Conservation (phyloP, 306 rosid species). For the Arachis hypogaea region DNA sequence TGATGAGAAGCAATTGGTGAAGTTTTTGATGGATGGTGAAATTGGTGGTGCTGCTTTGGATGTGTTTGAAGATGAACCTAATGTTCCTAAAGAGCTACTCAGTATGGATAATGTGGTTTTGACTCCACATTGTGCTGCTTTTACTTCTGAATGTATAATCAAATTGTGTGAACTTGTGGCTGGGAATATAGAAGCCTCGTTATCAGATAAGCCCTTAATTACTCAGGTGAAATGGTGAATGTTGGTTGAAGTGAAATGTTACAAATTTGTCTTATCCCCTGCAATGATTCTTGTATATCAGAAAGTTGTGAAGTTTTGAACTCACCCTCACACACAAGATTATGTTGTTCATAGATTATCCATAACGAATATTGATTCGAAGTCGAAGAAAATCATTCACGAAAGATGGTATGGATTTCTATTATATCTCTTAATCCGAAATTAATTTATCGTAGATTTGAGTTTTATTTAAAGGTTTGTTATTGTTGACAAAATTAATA, state of each 20-base stretch:
- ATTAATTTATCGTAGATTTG: too few relatives aligned
- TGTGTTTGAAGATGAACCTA: conserved; percentile 62
- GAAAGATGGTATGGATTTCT: too few relatives aligned
- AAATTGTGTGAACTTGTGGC: conserved; percentile 25
- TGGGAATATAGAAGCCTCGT: conserved; percentile 51
- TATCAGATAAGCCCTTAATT: conserved; percentile 45
- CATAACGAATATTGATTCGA: too few relatives aligned
- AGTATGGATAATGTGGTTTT: conserved; percentile 58
- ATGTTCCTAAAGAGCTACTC: conserved; percentile 43
- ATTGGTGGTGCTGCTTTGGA: conserved; percentile 47
- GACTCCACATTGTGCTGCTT: conserved; percentile 50
- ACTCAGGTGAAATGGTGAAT: neutral
- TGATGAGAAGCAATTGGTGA: conserved; percentile 54
- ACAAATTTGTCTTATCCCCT: neutral
- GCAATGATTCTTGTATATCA: neutral
- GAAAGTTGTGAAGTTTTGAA: neutral
- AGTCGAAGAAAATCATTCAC: too few relatives aligned
- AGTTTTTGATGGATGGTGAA: conserved; percentile 39
- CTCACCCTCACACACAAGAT: too few relatives aligned
- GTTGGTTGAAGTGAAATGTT: neutral
- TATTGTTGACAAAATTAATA: too few relatives aligned
- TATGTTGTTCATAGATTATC: too few relatives aligned
- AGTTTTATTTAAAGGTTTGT: too few relatives aligned
- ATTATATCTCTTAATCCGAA: too few relatives aligned
- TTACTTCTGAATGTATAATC: conserved; percentile 32